Evolutionary conservation across 805 yeast species (phyloP).

Genomic region (Debaryomyces hansenii): DNA sequence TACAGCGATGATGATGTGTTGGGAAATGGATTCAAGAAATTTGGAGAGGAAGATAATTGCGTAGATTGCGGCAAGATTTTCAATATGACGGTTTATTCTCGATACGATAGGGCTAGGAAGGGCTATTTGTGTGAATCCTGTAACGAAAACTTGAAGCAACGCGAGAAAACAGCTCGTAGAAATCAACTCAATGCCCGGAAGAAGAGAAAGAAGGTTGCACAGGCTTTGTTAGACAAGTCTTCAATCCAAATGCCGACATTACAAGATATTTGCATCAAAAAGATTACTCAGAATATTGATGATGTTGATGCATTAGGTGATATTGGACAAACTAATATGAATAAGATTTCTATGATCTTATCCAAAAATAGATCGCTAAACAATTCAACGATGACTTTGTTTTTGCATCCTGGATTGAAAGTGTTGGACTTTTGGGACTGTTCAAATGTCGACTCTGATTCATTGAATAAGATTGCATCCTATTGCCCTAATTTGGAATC

Average conservation of each 20-base stretch:
- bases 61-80: constrained; percentile 62
- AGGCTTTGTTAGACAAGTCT: constrained; percentile 74
- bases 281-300: constrained; percentile 64
- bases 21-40: constrained; percentile 24
- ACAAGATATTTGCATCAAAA: constrained; percentile 77
- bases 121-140: constrained; percentile 72
- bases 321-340: constrained; percentile 71
- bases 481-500: constrained; percentile 72
- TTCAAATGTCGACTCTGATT: constrained; percentile 66
- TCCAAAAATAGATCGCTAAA: constrained; percentile 80
- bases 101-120: constrained; percentile 46
- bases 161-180: constrained; percentile 46
- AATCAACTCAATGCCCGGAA: constrained; percentile 67
- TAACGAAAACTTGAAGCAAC: constrained; percentile 40
- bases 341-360: constrained; percentile 71
- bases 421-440: constrained; percentile 88
- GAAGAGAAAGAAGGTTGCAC: constrained; percentile 76
- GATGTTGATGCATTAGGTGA: constrained; percentile 85
- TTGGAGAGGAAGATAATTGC: constrained; percentile 60
- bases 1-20: constrained; percentile 26
- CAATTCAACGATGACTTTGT: constrained; percentile 69
- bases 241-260: constrained; percentile 64
- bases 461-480: constrained; percentile 69
- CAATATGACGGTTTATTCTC: constrained; percentile 65
- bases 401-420: constrained; percentile 59